Conservation (phyloP, 192 early-diverging fungal species). For the Coemansia sp. region DNA sequence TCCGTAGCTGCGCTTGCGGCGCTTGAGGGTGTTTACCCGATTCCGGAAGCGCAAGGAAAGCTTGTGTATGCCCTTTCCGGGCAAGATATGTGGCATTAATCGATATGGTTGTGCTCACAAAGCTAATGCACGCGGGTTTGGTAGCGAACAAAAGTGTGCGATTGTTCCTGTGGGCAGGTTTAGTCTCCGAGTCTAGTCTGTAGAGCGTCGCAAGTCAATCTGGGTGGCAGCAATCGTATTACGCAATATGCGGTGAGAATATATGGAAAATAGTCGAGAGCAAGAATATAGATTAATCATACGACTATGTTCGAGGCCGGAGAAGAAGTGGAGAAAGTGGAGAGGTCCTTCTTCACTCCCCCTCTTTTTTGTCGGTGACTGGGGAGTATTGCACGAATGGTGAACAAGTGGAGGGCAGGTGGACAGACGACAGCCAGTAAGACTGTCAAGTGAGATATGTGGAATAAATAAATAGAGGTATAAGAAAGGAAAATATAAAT, state of each 20-base stretch:
- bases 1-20: constrained; percentile 23
- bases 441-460: background rate
- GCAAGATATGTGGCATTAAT: constrained; percentile 12
- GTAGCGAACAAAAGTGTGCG: background rate
- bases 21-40: constrained; percentile 19
- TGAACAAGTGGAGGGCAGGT: background rate
- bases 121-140: background rate
- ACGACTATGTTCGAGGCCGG: background rate
- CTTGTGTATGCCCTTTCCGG: constrained; percentile 32
- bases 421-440: background rate
- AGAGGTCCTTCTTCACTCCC: background rate
- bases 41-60: constrained; percentile 37
- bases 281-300: too few relatives aligned
- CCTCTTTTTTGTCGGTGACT: background rate
- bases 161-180: background rate
- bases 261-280: background rate
- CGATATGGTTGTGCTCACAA: background rate
- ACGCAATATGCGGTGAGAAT: background rate
- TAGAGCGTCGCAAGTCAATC: background rate
- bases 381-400: background rate
- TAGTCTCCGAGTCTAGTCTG: background rate
- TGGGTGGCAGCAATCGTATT: background rate
- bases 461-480: constrained; percentile 1
- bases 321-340: background rate
- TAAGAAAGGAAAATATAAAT: constrained; percentile 5